These are phyloP conservation scores for Mycena kentingensis DNA, from an alignment of 768 basidiomycete genomes.

Conservation along the genomic window DNA sequence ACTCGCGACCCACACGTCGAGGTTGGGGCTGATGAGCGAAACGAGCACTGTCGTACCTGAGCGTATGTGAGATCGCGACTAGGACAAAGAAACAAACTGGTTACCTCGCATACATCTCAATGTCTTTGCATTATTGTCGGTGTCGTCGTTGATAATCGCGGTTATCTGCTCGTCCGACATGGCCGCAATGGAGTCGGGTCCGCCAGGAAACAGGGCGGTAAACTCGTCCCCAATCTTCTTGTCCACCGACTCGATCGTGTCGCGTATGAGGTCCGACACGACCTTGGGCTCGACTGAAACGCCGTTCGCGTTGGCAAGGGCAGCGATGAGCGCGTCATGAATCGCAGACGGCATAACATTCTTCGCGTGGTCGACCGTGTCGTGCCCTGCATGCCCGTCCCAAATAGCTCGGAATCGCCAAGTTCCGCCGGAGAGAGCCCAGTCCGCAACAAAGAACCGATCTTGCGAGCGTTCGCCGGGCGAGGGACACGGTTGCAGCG, in stretches of 20 bases:
- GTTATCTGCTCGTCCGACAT: slow-evolving; percentile 44
- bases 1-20: slow-evolving; percentile 57
- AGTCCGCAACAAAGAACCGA: slow-evolving; percentile 44
- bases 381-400: slow-evolving; percentile 55
- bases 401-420: slow-evolving; percentile 52
- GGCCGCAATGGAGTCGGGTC: slow-evolving; percentile 29
- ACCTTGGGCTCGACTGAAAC: slow-evolving; percentile 11
- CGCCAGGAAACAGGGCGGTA: slow-evolving; percentile 44
- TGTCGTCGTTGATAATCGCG: slow-evolving; percentile 42
- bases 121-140: slow-evolving; percentile 37
- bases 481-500: slow-evolving; percentile 50
- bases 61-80: not conserved
- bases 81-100: not conserved
- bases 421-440: slow-evolving; percentile 37
- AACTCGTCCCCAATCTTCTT: slow-evolving; percentile 38
- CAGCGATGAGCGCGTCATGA: slow-evolving; percentile 28
- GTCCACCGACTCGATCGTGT: slow-evolving; percentile 43
- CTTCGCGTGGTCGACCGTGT: slow-evolving; percentile 45
- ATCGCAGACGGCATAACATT: slow-evolving; percentile 36
- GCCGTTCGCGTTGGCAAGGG: slow-evolving; percentile 1
- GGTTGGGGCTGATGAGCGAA: slow-evolving; percentile 45
- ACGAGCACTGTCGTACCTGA: slow-evolving; percentile 48
- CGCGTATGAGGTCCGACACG: slow-evolving; percentile 35
- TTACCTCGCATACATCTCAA: slow-evolving; percentile 50
- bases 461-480: slow-evolving; percentile 47